phyloP scores from a whole-genome alignment of 1,284 basidiomycete genomes.

The Salmacisia buchloeana region DNA sequence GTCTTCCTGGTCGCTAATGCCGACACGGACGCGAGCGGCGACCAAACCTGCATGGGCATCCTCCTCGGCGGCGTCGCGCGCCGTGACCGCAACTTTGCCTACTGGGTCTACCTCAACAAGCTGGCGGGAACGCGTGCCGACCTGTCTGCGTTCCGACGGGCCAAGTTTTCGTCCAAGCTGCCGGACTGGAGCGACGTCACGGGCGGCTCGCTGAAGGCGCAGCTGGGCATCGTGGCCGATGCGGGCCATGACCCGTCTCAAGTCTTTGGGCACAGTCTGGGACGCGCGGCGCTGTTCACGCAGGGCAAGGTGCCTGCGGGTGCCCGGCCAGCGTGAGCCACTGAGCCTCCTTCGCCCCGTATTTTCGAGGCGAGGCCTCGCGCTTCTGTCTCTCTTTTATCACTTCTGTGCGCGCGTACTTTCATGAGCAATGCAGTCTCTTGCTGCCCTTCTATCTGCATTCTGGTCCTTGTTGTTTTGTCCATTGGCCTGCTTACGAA shows the following conservation, averaged over 20 bases:
- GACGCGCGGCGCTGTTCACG: background rate
- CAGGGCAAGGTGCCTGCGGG: background rate
- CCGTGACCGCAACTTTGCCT: constrained; percentile 41
- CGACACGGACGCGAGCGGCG: constrained; percentile 31
- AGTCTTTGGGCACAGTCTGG: background rate
- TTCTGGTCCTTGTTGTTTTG: no score
- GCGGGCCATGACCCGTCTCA: background rate
- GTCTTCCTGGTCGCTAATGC: constrained; percentile 41
- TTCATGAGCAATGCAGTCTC: no score
- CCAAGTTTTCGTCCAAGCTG: background rate
- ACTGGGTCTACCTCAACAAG: constrained; percentile 47
- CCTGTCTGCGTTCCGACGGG: background rate
- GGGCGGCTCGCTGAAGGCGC: background rate
- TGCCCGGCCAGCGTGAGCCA: no score
- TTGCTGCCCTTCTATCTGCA: no score
- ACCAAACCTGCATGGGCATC: constrained; percentile 46
- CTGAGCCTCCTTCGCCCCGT: no score
- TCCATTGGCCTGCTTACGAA: no score
- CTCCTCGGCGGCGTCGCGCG: constrained; percentile 40
- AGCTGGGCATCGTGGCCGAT: background rate
- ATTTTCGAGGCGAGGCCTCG: no score
- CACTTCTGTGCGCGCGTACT: no score
- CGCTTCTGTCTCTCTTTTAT: no score
- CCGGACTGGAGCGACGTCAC: background rate
- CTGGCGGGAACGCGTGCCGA: constrained; percentile 20